Evolutionary conservation across 495 filamentous ascomycete genomes (phyloP).

Genomic region (Corynascus novoguineensis): DNA sequence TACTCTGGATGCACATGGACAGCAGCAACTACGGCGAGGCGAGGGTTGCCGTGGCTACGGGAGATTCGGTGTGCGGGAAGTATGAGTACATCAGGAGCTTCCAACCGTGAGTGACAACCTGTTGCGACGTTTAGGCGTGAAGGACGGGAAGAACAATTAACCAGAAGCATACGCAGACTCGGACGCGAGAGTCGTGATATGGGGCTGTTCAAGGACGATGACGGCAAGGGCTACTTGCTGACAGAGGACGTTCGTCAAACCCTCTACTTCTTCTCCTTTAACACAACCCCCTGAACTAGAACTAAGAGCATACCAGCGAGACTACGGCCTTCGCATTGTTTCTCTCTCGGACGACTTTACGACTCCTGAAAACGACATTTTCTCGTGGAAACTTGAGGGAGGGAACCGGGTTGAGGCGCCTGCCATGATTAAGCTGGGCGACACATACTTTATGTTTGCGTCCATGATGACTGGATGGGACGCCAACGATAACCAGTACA

Average conservation of each 20-base stretch:
- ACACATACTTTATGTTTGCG: conserved; percentile 39
- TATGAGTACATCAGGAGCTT: conserved; percentile 35
- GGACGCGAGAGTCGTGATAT: conserved; percentile 55
- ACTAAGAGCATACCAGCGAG: conserved; percentile 28
- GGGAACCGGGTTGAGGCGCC: conserved; percentile 38
- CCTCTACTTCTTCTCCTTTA: neutral
- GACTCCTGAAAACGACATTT: conserved; percentile 25
- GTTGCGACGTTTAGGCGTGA: too few species aligned
- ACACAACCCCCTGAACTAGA: conserved; percentile 14
- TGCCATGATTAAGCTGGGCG: conserved; percentile 36
- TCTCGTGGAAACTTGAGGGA: conserved; percentile 17
- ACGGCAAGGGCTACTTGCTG: conserved; percentile 57
- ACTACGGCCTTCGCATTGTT: conserved; percentile 50
- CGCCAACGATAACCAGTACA: conserved; percentile 57
- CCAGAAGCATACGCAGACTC: conserved; percentile 20
- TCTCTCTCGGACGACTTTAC: conserved; percentile 46
- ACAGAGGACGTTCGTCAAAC: conserved; percentile 54
- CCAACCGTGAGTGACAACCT: conserved; percentile 17
- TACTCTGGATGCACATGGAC: conserved; percentile 65
- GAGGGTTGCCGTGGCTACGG: conserved; percentile 57
- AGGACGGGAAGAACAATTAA: too few species aligned
- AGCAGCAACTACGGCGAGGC: conserved; percentile 57
- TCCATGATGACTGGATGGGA: conserved; percentile 43
- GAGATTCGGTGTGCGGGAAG: conserved; percentile 52
- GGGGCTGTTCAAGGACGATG: conserved; percentile 56